Evolutionary conservation across 306 rosid species (phyloP).

Genomic region (Ormosia semicastrata): DNA sequence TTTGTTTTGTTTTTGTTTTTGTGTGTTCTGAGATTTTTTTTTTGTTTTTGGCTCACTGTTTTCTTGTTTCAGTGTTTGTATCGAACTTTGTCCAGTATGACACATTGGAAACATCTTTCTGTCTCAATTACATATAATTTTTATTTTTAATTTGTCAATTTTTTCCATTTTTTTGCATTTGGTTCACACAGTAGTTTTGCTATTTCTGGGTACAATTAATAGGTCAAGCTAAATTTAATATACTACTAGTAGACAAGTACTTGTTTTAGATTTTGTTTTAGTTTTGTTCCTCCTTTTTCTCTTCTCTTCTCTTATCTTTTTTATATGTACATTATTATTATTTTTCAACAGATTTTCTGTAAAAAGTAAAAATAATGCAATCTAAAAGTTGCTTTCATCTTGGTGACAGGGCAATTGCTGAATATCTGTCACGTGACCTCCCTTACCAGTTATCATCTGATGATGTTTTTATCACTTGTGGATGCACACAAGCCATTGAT

Average conservation of each 20-base stretch:
- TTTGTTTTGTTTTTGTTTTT: not conserved
- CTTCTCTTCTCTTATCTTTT: no score
- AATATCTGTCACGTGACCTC: slow-evolving; percentile 83
- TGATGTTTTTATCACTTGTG: slow-evolving; percentile 85
- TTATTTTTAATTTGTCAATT: no score
- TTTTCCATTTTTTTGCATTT: no score
- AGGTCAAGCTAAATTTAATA: not conserved
- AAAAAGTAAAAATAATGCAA: not conserved
- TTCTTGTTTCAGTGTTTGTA: not conserved
- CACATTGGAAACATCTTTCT: no score
- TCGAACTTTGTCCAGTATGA: not conserved
- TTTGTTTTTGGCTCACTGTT: no score
- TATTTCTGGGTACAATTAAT: no score
- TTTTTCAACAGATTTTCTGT: no score
- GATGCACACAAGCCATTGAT: slow-evolving; percentile 98
- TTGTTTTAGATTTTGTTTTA: not conserved
- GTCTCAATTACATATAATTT: no score
- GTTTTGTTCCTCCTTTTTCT: no score
- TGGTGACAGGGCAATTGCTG: slow-evolving; percentile 71
- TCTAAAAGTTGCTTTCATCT: slow-evolving; percentile 16
- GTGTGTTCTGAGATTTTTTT: not conserved
- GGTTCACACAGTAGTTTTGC: no score
- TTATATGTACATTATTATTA: no score
- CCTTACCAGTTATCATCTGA: slow-evolving; percentile 75
- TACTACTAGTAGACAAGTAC: no score